Evolutionary conservation across 805 yeast species (phyloP), one percentile per base, ranked within the genome.

Genomic region (Metschnikowia anglica): DNA sequence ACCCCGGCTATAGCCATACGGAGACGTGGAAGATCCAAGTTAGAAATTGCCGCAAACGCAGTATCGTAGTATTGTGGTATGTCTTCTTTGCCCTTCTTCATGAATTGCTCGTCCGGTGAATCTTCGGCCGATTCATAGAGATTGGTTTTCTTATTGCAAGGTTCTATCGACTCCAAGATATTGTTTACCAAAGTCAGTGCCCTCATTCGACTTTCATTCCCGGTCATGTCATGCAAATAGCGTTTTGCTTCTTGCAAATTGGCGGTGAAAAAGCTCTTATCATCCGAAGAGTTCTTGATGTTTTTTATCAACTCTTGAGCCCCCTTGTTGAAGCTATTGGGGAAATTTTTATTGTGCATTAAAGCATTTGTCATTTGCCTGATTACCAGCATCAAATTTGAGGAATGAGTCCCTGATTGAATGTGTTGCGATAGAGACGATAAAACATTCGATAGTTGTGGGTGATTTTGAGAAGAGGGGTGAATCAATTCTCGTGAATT

Each of bases 321-420:
- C 1, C 43, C 44, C 8, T 48, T 38, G 19, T 41, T 44, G 31
- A 43, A 41, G 44, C 42, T 24, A 33, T 52, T 37, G 23, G 46
- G 32, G 21, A 41, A 34, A 31, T 40, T 24, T 54, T 44, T 37
- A 45, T 43, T 44, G 41, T 49, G 32, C 52, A 40, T 47, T 29
- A 68, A 55, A 3, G 67, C 60, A 42, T 59, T 60, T 5, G 72
- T 65, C 72, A 68, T 66, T 37, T 65, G 68, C 27, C 67, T 52
- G 29, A 69, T 66, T n/a, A 67, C 71, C 41, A 59, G 61, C 47
- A 66, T 52, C 20, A 69, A 50, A 37, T 63, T 62, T 12, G 52
- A 31, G 43, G 51, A 43, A 21, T 48, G 43, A 30, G 52, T 31
- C 33, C 58, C 48, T 35, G 57, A 48, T 43, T 61, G 48, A 23